Percentiles rank a stretch among this genome's conserved stretches.
phyloP scores from a whole-genome alignment of 768 basidiomycete species.

The Chlorophyllum brunneum region DNA sequence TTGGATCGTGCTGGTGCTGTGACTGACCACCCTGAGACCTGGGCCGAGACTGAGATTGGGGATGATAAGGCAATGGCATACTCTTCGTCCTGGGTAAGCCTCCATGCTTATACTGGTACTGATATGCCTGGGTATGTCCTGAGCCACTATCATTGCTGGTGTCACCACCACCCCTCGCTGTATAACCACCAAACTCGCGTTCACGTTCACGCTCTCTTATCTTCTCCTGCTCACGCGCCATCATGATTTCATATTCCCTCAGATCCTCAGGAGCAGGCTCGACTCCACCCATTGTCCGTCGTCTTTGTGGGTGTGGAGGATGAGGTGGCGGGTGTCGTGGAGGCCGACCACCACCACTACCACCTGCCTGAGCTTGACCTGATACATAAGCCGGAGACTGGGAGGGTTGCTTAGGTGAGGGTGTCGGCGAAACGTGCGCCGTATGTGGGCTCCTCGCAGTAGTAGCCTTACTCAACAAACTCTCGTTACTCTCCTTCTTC shows the following conservation, averaged over 20 bases:
- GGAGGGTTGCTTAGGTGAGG: background rate
- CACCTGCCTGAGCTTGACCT: too few relatives aligned
- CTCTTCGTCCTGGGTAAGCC: constrained; percentile 45
- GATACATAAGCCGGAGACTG: background rate
- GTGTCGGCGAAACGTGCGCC: background rate
- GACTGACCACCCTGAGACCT: background rate
- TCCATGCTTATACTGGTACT: constrained; percentile 17
- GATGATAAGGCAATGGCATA: constrained; percentile 33
- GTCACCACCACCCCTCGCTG: background rate
- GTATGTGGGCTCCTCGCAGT: background rate
- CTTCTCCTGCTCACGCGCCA: constrained; percentile 11
- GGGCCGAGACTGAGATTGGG: background rate
- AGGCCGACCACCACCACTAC: background rate
- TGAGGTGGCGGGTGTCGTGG: background rate
- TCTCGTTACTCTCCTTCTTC: constrained; percentile 4
- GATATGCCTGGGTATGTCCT: background rate
- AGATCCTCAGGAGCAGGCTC: constrained; percentile 10
- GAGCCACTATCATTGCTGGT: background rate
- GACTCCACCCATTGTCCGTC: constrained; percentile 1
- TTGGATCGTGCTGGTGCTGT: background rate
- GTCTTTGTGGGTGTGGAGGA: constrained; percentile 3
- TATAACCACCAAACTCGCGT: constrained; percentile 14
- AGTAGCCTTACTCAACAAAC: constrained; percentile 1
- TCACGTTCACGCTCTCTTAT: constrained; percentile 17
- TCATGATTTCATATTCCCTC: constrained; percentile 8